Evolutionary conservation across 345 rosid species (phyloP).

Genomic region (Populus deltoides): DNA sequence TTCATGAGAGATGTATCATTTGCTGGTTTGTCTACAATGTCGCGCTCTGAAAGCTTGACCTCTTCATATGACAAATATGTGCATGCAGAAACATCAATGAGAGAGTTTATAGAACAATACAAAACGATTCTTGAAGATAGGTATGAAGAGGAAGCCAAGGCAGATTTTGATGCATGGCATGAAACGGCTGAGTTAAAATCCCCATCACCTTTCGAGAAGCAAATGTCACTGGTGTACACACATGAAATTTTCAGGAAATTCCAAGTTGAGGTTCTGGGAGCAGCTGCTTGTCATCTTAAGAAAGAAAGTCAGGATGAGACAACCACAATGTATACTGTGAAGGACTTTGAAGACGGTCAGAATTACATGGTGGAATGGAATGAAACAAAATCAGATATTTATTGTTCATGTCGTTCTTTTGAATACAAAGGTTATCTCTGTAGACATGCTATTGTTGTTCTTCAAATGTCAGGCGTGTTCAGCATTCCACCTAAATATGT

Average conservation of each 20-base stretch:
- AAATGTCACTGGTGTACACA: slow-evolving; percentile 72
- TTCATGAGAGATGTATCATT: slow-evolving; percentile 73
- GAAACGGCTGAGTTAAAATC: slow-evolving; percentile 86
- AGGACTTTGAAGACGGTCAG: slow-evolving; percentile 77
- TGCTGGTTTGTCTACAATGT: slow-evolving; percentile 60
- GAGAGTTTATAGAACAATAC: slow-evolving; percentile 69
- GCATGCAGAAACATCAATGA: slow-evolving; percentile 57
- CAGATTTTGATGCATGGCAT: slow-evolving; percentile 96
- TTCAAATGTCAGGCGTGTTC: slow-evolving; percentile 92
- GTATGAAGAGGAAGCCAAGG: slow-evolving; percentile 93
- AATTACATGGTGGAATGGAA: slow-evolving; percentile 75
- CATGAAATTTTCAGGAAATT: slow-evolving; percentile 80
- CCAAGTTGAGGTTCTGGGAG: slow-evolving; percentile 86
- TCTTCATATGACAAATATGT: slow-evolving; percentile 73
- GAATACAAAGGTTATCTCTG: slow-evolving; percentile 90
- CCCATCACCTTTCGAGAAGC: slow-evolving; percentile 93
- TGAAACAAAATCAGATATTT: slow-evolving; percentile 52
- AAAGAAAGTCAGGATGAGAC: slow-evolving; percentile 58
- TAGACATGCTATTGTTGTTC: slow-evolving; percentile 80
- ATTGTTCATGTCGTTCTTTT: slow-evolving; percentile 79
- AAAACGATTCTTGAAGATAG: slow-evolving; percentile 65
- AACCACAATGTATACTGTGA: slow-evolving; percentile 50
- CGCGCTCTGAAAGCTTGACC: slow-evolving; percentile 66
- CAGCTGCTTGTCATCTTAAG: slow-evolving; percentile 95
- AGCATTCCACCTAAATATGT: slow-evolving; percentile 73